Percentiles rank a stretch among this genome's conserved stretches.
phyloP scores from a whole-genome alignment of 2,329 filamentous ascomycete species.

The Huntiella decipiens region DNA sequence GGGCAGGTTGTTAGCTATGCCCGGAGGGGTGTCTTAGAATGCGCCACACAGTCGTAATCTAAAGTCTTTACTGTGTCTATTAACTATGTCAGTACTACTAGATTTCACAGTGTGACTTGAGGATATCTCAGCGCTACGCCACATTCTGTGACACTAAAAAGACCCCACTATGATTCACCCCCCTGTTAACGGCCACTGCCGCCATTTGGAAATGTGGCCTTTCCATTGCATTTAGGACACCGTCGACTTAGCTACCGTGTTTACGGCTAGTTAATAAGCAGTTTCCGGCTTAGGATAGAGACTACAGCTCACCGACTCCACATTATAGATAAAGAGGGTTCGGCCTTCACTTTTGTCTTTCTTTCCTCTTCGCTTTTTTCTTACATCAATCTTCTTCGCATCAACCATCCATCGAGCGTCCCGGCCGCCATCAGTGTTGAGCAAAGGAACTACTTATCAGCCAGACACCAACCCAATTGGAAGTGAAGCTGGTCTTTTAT shows the following conservation, averaged over 20 bases:
- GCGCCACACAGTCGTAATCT: neutral
- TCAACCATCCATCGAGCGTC: conserved; percentile 7
- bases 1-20: neutral
- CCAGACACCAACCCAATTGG: neutral
- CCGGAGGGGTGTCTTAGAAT: neutral
- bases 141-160: neutral
- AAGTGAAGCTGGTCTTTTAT: conserved; percentile 13
- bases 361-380: conserved; percentile 13
- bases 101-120: no score
- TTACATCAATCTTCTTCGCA: conserved; percentile 11
- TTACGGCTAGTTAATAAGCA: neutral
- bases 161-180: conserved; percentile 2
- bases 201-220: conserved; percentile 29
- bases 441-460: neutral
- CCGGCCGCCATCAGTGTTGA: conserved; percentile 4
- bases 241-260: conserved; percentile 13
- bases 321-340: conserved; percentile 8
- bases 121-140: neutral
- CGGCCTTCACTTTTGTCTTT: conserved; percentile 14
- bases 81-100: neutral
- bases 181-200: conserved; percentile 1
- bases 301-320: neutral
- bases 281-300: neutral
- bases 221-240: conserved; percentile 13
- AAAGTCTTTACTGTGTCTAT: no score